Conservation (phyloP, 163 green algal genomes). For the Smithsoniella earleae region DNA sequence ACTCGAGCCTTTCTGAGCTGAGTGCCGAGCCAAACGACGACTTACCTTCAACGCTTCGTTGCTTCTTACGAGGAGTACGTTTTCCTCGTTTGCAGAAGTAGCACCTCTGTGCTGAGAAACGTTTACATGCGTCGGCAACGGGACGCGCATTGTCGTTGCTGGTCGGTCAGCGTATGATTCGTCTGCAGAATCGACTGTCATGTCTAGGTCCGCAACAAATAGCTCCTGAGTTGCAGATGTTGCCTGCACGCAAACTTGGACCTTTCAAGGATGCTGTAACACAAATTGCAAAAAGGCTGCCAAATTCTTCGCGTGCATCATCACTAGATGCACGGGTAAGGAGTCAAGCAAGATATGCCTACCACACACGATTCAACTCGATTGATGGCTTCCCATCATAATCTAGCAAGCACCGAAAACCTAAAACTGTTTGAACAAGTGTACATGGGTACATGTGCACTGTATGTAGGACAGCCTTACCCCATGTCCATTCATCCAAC, state of each 20-base stretch:
- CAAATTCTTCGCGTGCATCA: too few relatives aligned
- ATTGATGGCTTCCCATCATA: too few relatives aligned
- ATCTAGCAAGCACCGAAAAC: too few relatives aligned
- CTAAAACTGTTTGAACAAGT: too few relatives aligned
- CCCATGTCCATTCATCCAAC: not conserved
- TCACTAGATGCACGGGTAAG: too few relatives aligned
- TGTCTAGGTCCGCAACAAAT: slow-evolving; percentile 14
- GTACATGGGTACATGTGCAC: too few relatives aligned
- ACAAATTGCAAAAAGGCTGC: too few relatives aligned
- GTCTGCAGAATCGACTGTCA: slow-evolving; percentile 21
- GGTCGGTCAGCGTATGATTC: slow-evolving; percentile 22
- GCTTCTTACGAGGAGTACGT: not conserved
- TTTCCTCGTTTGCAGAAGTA: not conserved
- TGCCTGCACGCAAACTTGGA: slow-evolving; percentile 7
- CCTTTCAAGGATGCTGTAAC: too few relatives aligned
- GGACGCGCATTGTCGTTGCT: slow-evolving; percentile 15
- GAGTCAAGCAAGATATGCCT: too few relatives aligned
- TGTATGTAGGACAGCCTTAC: not conserved
- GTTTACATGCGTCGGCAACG: not conserved
- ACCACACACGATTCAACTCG: too few relatives aligned
- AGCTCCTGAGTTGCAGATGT: slow-evolving; percentile 11
- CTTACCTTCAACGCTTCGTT: slow-evolving; percentile 13
- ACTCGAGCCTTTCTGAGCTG: too few relatives aligned
- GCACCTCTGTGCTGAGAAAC: not conserved
- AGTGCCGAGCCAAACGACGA: too few relatives aligned